A percentile compares a stretch with the other conserved stretches of the same genome.
Conservation (phyloP, 208 protist species). For the Leishmania braziliensis region DNA sequence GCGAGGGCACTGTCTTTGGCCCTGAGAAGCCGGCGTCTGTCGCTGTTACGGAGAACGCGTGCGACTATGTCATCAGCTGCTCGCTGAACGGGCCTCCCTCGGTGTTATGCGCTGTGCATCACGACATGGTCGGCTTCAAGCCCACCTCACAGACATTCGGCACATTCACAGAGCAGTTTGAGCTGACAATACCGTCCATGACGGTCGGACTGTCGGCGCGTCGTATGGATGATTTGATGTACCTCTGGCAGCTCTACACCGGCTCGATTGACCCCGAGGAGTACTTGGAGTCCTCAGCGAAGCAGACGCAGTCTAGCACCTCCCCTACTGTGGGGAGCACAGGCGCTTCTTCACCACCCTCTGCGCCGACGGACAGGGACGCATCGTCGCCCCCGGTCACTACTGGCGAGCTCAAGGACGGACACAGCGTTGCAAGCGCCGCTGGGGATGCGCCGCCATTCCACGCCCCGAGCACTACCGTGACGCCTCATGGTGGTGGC, state of each 20-base stretch:
- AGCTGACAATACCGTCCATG: slow-evolving; percentile 69
- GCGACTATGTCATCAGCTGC: slow-evolving; percentile 81
- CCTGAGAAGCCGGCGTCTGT: slow-evolving; percentile 48
- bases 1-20: slow-evolving; percentile 67
- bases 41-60: slow-evolving; percentile 55
- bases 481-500: not conserved
- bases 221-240: slow-evolving; percentile 81
- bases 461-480: not conserved
- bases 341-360: not conserved
- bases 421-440: not conserved
- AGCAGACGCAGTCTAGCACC: not conserved
- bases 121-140: slow-evolving; percentile 88
- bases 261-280: slow-evolving; percentile 63
- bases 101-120: slow-evolving; percentile 54
- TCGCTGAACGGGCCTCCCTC: slow-evolving; percentile 70
- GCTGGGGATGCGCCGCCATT: not conserved
- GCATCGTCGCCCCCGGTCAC: not conserved
- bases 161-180: slow-evolving; percentile 76
- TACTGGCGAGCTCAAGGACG: not conserved
- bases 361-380: not conserved
- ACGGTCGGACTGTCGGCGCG: slow-evolving; percentile 77
- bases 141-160: slow-evolving; percentile 87
- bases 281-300: slow-evolving; percentile 37
- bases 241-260: slow-evolving; percentile 88
- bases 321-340: not conserved